Base-by-base conservation (phyloP, 306 rosid species). In the Leucaena leucocephala region DNA sequence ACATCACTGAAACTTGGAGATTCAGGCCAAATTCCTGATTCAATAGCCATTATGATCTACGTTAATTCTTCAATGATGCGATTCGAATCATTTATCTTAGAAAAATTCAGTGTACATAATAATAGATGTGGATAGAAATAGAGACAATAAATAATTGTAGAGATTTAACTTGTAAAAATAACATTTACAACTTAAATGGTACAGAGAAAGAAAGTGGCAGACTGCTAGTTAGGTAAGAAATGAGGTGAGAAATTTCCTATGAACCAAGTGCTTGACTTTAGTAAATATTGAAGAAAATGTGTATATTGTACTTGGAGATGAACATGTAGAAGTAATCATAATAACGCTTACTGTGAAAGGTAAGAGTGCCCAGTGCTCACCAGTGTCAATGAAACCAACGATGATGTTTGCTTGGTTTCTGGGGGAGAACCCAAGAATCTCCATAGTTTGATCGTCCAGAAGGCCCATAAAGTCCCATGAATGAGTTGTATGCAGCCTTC, bases 401-500 rank as follows among this genome's bases (percentile, higher is more conserved):
- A 92, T 81, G 89, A 92, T 87, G 75, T 92, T 87, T 40, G 86
- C 96, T 90, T 92, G 96, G 84, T 92, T 92, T 78, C 75, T 87
- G 61, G 89, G 86, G 72, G 89, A 86, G 70, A 76, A 92, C 1
- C 97, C 97, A 35, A 88, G 85, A 81, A 86, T 81, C 86, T 87
- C 92, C 92, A 89, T 80, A 42, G 93, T 90, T 79, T 89, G 86
- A 54, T 90, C 93, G n/a, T 87, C 92, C 83, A 87, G 45, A 80
- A 92, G 93, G 34, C 97, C 97, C 97, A 92, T 92, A 84, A 92
- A 92, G 88, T 90, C 91, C 97, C 97, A 92, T 9, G 97, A 92
- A 85, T 92, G 97, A 65, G 97, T 92, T 49, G 97, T 92, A 83
- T 92, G 97, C 42, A 92, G 84, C 76, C 58, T 89, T 84, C 96